These are phyloP conservation scores for Globisporangium perplexum DNA, from an alignment of 352 stramenopile species.

Conservation along the genomic window DNA sequence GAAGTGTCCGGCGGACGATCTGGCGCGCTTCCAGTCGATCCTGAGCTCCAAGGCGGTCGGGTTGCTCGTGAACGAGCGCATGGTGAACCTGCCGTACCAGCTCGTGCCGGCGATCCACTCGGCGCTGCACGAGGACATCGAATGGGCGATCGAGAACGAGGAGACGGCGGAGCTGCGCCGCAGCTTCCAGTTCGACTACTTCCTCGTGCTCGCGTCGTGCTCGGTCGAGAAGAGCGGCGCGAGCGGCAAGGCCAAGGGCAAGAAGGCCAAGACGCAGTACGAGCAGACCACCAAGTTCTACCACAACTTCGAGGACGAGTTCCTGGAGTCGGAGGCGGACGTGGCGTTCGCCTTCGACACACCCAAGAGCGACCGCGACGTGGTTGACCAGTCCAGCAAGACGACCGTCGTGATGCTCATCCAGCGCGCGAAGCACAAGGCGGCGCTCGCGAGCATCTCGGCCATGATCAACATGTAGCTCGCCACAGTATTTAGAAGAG, in stretches of 20 bases:
- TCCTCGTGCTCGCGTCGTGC: constrained; percentile 68
- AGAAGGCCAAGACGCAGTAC: constrained; percentile 74
- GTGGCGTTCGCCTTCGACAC: constrained; percentile 68
- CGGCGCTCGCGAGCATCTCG: constrained; percentile 63
- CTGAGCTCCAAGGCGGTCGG: constrained; percentile 52
- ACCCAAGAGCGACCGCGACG: constrained; percentile 55
- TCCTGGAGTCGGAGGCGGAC: constrained; percentile 70
- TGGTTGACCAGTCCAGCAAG: constrained; percentile 52
- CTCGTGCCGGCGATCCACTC: constrained; percentile 73
- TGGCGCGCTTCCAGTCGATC: constrained; percentile 52
- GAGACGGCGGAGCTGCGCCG: constrained; percentile 48
- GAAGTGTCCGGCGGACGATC: constrained; percentile 49
- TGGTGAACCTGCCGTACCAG: constrained; percentile 86
- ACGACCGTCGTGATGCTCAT: constrained; percentile 77
- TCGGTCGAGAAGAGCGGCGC: constrained; percentile 42
- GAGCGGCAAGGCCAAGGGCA: constrained; percentile 37
- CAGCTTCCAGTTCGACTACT: constrained; percentile 81
- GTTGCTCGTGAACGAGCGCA: constrained; percentile 77
- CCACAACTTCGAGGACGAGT: constrained; percentile 86
- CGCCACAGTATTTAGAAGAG: constrained; percentile 34
- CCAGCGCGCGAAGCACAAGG: constrained; percentile 74
- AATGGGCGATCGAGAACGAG: constrained; percentile 79
- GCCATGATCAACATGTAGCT: constrained; percentile 82
- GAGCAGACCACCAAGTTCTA: constrained; percentile 70
- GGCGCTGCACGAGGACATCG: constrained; percentile 80